phyloP scores from a whole-genome alignment of 139 green algal genomes.

The Nannochloris sp. region DNA sequence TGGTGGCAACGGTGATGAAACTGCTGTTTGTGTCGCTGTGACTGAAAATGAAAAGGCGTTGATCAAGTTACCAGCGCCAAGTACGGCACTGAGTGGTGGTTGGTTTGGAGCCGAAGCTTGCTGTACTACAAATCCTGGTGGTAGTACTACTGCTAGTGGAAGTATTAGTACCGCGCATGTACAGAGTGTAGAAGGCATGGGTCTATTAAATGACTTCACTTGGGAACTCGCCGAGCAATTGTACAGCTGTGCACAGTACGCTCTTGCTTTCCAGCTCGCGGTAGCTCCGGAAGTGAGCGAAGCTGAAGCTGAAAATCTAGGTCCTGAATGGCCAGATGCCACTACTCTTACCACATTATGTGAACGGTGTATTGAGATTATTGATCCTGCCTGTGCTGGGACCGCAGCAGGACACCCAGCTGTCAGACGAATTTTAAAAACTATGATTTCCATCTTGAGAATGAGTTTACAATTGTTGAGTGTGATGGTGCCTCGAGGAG shows the following conservation, averaged over 20 bases:
- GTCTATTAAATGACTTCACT: constrained; percentile 1
- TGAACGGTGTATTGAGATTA: neutral
- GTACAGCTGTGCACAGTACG: constrained; percentile 13
- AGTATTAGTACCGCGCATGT: too few species aligned
- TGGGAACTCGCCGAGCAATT: constrained; percentile 16
- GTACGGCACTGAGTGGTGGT: neutral
- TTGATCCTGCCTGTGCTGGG: neutral
- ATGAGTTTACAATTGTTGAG: neutral
- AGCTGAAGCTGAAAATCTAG: constrained; percentile 24
- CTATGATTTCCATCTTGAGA: constrained; percentile 3
- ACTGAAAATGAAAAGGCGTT: neutral
- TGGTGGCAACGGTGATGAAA: neutral
- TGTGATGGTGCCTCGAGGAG: too few species aligned
- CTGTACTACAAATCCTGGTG: neutral
- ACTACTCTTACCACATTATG: constrained; percentile 12
- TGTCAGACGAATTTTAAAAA: neutral
- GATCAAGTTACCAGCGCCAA: neutral
- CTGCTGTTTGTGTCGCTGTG: neutral
- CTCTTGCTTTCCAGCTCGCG: constrained; percentile 2
- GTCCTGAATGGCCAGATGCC: constrained; percentile 15
- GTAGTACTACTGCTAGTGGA: too few species aligned
- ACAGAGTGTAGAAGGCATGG: constrained; percentile 24
- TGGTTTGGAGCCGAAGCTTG: constrained; percentile 18
- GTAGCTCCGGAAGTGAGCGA: constrained; percentile 29
- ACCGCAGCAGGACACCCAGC: neutral